Percentiles rank a stretch among this genome's conserved stretches.
Conservation (phyloP, 805 yeast genomes). For the Pichia eremophila region DNA sequence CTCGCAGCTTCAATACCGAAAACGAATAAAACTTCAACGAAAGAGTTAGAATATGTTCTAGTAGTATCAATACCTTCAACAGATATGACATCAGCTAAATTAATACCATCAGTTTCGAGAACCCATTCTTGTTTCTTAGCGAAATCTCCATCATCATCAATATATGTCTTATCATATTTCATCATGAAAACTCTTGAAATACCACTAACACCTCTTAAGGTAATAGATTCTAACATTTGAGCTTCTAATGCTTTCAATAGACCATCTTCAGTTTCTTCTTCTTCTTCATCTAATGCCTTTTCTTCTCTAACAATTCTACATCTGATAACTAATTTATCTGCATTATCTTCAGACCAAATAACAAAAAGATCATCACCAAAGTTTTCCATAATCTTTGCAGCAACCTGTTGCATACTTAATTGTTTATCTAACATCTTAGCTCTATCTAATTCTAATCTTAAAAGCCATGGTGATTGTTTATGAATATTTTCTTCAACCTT, state of each 20-base stretch:
- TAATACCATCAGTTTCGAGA: slow-evolving; percentile 97
- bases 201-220: slow-evolving; percentile 92
- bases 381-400: slow-evolving; percentile 85
- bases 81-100: slow-evolving; percentile 87
- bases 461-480: slow-evolving; percentile 95
- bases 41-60: slow-evolving; percentile 91
- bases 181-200: slow-evolving; percentile 85
- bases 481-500: slow-evolving; percentile 90
- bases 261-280: slow-evolving; percentile 94
- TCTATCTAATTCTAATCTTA: slow-evolving; percentile 94
- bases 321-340: slow-evolving; percentile 92
- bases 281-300: slow-evolving; percentile 84
- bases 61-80: slow-evolving; percentile 90
- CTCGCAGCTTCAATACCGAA: slow-evolving; percentile 98
- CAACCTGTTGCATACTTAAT: slow-evolving; percentile 95
- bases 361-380: slow-evolving; percentile 94
- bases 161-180: slow-evolving; percentile 65
- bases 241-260: slow-evolving; percentile 90
- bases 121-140: slow-evolving; percentile 94
- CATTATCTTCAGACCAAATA: slow-evolving; percentile 98
- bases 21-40: slow-evolving; percentile 89
- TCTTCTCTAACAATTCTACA: slow-evolving; percentile 98
- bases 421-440: slow-evolving; percentile 98
- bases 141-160: slow-evolving; percentile 79
- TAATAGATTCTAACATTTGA: slow-evolving; percentile 90